Evolutionary conservation across 306 rosid genomes (phyloP).

Genomic region (Adenanthera pavonina): DNA sequence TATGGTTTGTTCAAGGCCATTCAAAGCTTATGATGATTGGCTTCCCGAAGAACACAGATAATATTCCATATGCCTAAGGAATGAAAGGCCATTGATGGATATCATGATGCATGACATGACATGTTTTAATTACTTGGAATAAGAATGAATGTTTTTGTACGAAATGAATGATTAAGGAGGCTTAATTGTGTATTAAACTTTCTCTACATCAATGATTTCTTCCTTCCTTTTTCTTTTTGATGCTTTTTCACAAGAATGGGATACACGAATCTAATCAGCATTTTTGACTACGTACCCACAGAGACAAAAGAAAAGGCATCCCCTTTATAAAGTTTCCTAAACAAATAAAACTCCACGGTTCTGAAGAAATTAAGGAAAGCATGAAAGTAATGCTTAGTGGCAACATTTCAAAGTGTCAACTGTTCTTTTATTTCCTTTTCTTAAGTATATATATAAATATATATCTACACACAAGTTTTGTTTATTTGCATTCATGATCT

Average conservation of each 20-base stretch:
- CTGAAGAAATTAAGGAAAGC: conserved; percentile 4
- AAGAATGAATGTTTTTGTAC: conserved; percentile 9
- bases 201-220: conserved; percentile 29
- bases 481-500: neutral
- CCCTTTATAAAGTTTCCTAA: conserved; percentile 20
- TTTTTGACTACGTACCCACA: neutral
- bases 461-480: neutral
- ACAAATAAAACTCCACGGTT: neutral
- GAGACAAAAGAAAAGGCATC: neutral
- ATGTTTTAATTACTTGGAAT: conserved; percentile 8
- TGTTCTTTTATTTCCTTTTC: neutral
- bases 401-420: neutral
- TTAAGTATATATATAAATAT: neutral
- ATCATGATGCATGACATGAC: conserved; percentile 11
- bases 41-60: conserved; percentile 1
- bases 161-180: conserved; percentile 20
- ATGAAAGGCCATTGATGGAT: neutral
- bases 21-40: conserved; percentile 34
- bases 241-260: conserved; percentile 12
- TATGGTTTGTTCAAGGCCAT: conserved; percentile 6
- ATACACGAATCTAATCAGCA: neutral
- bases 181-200: conserved; percentile 33
- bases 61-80: neutral
- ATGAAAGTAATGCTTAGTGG: neutral
- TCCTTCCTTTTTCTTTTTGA: conserved; percentile 6